These are phyloP conservation scores for Austroboletus festivus DNA, from an alignment of 768 basidiomycete genomes.

Conservation along the genomic window DNA sequence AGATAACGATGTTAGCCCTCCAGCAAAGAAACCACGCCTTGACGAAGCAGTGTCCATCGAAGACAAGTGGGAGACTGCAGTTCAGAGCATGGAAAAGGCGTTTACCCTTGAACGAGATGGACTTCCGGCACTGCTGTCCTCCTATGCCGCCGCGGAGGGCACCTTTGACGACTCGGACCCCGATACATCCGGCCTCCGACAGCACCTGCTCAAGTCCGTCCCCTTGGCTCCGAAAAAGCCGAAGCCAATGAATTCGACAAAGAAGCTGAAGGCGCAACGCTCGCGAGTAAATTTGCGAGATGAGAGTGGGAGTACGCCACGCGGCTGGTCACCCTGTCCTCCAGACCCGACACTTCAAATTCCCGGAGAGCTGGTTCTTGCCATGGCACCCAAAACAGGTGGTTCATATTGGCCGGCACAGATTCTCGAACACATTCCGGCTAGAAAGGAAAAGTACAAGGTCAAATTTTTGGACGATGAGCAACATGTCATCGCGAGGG, in stretches of 20 bases:
- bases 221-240: conserved; percentile 3
- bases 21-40: conserved; percentile 45
- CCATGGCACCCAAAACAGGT: conserved; percentile 33
- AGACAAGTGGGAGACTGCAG: conserved; percentile 47
- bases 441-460: conserved; percentile 45
- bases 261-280: conserved; percentile 13
- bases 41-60: conserved; percentile 28
- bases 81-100: conserved; percentile 42
- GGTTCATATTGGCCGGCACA: conserved; percentile 65
- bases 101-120: conserved; percentile 46
- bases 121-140: conserved; percentile 40
- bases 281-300: conserved; percentile 18
- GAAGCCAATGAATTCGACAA: conserved; percentile 8
- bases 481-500: conserved; percentile 40
- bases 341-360: conserved; percentile 51
- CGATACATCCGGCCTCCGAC: conserved; percentile 11
- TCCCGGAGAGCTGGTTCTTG: conserved; percentile 67
- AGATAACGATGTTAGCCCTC: conserved; percentile 28
- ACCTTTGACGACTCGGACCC: conserved; percentile 28
- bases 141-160: conserved; percentile 22
- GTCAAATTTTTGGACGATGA: conserved; percentile 59
- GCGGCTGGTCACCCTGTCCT: conserved; percentile 39
- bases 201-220: background rate
- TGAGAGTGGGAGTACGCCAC: conserved; percentile 5
- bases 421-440: conserved; percentile 47